Evolutionary conservation across 768 basidiomycete species (phyloP).

Genomic region (Calocybe gangraenosa): DNA sequence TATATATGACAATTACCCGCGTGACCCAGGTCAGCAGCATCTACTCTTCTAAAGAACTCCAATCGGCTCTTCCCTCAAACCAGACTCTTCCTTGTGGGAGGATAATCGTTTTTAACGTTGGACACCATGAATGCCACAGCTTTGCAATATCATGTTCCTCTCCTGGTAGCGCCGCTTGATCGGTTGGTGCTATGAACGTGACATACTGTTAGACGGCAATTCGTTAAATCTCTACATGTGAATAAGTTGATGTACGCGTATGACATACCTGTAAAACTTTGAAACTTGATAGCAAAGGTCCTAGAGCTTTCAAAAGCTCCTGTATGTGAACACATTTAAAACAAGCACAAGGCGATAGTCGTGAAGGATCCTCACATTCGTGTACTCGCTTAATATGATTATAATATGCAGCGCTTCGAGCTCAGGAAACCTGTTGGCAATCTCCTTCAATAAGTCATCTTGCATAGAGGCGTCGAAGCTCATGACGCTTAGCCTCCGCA

Average conservation of each 20-base stretch:
- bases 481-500: slow-evolving; percentile 53
- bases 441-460: slow-evolving; percentile 38
- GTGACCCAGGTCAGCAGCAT: no score
- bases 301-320: slow-evolving; percentile 39
- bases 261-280: slow-evolving; percentile 30
- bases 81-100: slow-evolving; percentile 60
- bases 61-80: slow-evolving; percentile 35
- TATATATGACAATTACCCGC: no score
- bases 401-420: slow-evolving; percentile 63
- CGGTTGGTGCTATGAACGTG: slow-evolving; percentile 53
- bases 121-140: slow-evolving; percentile 53
- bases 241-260: neutral
- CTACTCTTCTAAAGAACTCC: slow-evolving; percentile 11
- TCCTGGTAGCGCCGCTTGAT: slow-evolving; percentile 21
- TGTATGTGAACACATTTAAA: slow-evolving; percentile 14
- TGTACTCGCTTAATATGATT: slow-evolving; percentile 45
- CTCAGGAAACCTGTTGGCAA: slow-evolving; percentile 41
- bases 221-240: neutral
- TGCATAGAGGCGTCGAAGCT: slow-evolving; percentile 49
- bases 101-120: slow-evolving; percentile 60
- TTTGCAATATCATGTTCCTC: slow-evolving; percentile 51
- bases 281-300: slow-evolving; percentile 37
- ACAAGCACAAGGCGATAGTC: neutral
- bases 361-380: slow-evolving; percentile 34
- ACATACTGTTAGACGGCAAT: slow-evolving; percentile 36